Evolutionary conservation across 768 basidiomycete species (phyloP).

Genomic region (Termitomyces bulborhizus): DNA sequence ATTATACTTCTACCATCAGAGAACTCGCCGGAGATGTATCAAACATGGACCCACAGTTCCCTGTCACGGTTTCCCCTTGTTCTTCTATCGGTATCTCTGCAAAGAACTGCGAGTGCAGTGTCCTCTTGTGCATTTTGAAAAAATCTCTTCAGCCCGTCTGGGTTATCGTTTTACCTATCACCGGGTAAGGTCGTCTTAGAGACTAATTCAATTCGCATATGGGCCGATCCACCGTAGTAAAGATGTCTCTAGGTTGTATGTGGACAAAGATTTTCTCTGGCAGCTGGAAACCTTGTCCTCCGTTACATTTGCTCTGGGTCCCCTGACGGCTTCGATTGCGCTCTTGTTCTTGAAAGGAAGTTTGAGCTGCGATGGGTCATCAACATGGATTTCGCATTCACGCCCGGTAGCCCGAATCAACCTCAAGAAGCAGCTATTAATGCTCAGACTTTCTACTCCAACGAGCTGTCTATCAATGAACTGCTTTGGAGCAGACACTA

Average conservation of each 20-base stretch:
- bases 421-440: not conserved
- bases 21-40: too few relatives aligned
- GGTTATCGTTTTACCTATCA: not conserved
- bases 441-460: not conserved
- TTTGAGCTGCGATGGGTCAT: not conserved
- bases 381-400: not conserved
- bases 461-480: not conserved
- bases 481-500: conserved; percentile 13
- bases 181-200: not conserved
- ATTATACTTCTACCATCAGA: too few relatives aligned
- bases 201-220: not conserved
- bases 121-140: too few relatives aligned
- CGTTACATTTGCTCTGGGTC: not conserved
- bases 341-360: not conserved
- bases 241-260: not conserved
- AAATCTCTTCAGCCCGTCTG: too few relatives aligned
- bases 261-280: not conserved
- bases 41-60: not conserved
- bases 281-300: not conserved
- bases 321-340: not conserved
- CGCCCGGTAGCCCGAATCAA: not conserved
- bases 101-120: too few relatives aligned
- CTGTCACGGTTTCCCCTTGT: not conserved
- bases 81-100: not conserved
- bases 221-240: not conserved